Evolutionary conservation across 192 early-diverging fungal species (phyloP), one percentile per base, ranked within the genome.

Genomic region (Dissophora ornata): DNA sequence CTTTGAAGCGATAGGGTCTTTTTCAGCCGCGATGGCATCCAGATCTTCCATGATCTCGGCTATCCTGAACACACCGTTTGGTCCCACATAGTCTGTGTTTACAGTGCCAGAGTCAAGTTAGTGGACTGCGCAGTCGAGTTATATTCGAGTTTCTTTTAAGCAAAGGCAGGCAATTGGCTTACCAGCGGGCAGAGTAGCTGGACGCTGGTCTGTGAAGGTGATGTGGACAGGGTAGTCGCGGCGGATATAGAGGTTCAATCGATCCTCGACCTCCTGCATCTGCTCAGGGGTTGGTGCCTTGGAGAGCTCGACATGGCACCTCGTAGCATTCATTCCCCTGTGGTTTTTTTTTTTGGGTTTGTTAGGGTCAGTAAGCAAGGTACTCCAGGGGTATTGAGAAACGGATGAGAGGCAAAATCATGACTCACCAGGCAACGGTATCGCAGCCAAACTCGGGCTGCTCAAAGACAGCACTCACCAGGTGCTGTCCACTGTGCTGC

Each of bases 401-500:
- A 21, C 8, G 44, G 38, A 49, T 22, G 55, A 40, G 18, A 16
- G 36, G 30, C 2, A 42, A n/a, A n/a, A n/a, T n/a, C n/a, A n/a
- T n/a, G n/a, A n/a, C n/a, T n/a, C 56, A 84, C 90, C 92, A 93
- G 13, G 87, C 87, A 21, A 90, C 81, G 0, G 92, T 93, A 21
- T 84, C 69, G n/a, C 87, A 79, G 5, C 83, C 75, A 58, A 82
- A 87, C 48, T 87, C 84, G 19, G 75, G 80, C 36, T 85, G 78
- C 59, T 88, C 89, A 19, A 91, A 81, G 25, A 91, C 57, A 1
- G 89, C 92, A 62, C 87, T 90, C 12, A 93, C 65, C 33, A 93
- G 70, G 61, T 93, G 92, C 53, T 93, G 92, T 24, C 90, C 90
- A 52, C 83, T 86, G 60, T 94, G 92, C 69, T 91, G 92, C 66